A percentile compares a stretch with the other conserved stretches of the same genome.
Evolutionary conservation across 495 filamentous ascomycete species (phyloP).

Genomic region (Penicillium bialowiezense): DNA sequence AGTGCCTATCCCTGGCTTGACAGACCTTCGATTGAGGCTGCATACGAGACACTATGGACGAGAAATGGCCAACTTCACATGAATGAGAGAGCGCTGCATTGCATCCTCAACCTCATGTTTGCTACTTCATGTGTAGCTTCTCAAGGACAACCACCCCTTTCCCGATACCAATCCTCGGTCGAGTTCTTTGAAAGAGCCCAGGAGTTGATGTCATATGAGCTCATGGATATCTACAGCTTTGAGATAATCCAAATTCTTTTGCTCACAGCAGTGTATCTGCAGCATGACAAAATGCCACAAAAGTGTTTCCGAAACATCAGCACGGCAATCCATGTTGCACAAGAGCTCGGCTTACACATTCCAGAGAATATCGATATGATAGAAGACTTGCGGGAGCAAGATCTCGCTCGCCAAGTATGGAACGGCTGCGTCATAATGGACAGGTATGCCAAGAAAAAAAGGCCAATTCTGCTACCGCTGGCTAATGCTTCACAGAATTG

Average conservation of each 20-base stretch:
- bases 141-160: conserved; percentile 9
- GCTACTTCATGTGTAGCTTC: conserved; percentile 16
- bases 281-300: conserved; percentile 16
- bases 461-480: neutral
- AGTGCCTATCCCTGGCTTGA: conserved; percentile 19
- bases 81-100: conserved; percentile 16
- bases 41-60: conserved; percentile 18
- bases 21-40: conserved; percentile 8
- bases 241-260: conserved; percentile 20
- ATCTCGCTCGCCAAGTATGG: conserved; percentile 19
- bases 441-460: conserved; percentile 8
- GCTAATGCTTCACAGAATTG: conserved; percentile 3
- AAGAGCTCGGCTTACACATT: conserved; percentile 70
- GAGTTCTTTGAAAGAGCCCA: conserved; percentile 8
- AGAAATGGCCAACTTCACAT: conserved; percentile 6
- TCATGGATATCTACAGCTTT: conserved; percentile 14
- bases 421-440: conserved; percentile 24
- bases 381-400: conserved; percentile 8
- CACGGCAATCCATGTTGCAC: conserved; percentile 50
- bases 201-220: conserved; percentile 14
- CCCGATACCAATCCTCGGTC: conserved; percentile 10
- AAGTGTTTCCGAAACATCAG: conserved; percentile 39
- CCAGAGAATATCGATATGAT: conserved; percentile 17
- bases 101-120: conserved; percentile 15
- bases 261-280: conserved; percentile 21